These are phyloP conservation scores for Phytophthora europaea DNA, from an alignment of 352 stramenopile genomes.

Conservation along the genomic window DNA sequence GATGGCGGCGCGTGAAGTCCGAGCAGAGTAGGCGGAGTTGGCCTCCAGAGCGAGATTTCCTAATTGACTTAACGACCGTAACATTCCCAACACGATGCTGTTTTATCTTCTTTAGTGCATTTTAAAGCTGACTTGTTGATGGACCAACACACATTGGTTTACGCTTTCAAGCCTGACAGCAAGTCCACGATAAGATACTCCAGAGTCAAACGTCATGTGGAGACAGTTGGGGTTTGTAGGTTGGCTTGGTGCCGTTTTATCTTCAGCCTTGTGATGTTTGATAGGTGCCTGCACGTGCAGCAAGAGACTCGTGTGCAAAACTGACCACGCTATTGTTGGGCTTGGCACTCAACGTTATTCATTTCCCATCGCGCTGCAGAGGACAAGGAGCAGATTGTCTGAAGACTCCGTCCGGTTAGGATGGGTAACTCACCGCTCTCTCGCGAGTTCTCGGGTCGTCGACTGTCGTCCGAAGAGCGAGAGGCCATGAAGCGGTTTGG, in stretches of 20 bases:
- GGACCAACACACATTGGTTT: too few relatives aligned
- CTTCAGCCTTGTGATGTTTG: conserved; percentile 6
- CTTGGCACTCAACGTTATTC: conserved; percentile 18
- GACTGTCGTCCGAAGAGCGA: conserved; percentile 62
- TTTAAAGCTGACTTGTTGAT: neutral
- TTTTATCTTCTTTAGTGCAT: neutral
- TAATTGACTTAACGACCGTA: neutral
- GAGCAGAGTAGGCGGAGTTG: neutral
- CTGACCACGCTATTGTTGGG: conserved; percentile 39
- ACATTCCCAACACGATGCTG: neutral
- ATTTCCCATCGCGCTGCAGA: conserved; percentile 26
- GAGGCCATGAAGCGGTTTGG: conserved; percentile 83
- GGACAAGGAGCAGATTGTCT: neutral
- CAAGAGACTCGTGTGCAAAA: conserved; percentile 24
- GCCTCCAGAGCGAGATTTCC: neutral
- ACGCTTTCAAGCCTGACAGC: too few relatives aligned
- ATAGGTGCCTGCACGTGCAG: conserved; percentile 1
- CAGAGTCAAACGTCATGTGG: too few relatives aligned
- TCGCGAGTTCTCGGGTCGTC: conserved; percentile 62
- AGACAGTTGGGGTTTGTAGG: neutral
- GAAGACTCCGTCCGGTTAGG: neutral
- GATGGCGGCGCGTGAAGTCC: neutral
- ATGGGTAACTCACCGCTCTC: conserved; percentile 79
- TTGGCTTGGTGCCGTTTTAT: conserved; percentile 4
- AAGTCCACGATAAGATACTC: too few relatives aligned